Conservation (phyloP, 495 filamentous ascomycete genomes). For the Aspergillus sparsus region DNA sequence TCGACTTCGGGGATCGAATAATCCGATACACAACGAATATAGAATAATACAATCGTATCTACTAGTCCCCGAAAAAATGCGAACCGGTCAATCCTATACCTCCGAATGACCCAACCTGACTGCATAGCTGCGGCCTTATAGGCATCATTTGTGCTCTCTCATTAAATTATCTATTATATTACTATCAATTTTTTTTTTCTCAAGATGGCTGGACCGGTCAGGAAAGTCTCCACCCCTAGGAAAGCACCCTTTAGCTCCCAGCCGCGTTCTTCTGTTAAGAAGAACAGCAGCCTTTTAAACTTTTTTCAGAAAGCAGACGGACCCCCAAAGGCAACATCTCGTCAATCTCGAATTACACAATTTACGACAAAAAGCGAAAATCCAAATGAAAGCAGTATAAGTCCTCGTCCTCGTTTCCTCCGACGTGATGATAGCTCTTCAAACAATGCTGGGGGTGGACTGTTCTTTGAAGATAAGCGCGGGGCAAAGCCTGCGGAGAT, state of each 20-base stretch:
- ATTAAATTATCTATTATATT: no score
- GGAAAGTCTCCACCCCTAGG: constrained; percentile 32
- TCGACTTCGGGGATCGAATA: no score
- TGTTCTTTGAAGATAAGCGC: constrained; percentile 49
- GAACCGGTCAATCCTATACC: no score
- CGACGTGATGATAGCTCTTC: constrained; percentile 17
- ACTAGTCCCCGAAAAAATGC: no score
- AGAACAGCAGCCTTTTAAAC: constrained; percentile 74
- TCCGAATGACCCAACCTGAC: no score
- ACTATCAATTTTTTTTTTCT: not conserved
- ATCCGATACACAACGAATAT: no score
- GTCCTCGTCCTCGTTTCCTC: constrained; percentile 25
- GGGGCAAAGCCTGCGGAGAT: constrained; percentile 17
- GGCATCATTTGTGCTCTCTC: no score
- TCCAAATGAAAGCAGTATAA: constrained; percentile 17
- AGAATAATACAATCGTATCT: no score
- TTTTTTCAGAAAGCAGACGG: constrained; percentile 78
- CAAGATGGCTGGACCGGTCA: constrained; percentile 16
- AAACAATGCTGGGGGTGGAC: constrained; percentile 31
- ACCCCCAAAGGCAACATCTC: constrained; percentile 37
- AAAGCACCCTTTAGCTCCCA: constrained; percentile 9
- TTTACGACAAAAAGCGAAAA: constrained; percentile 35
- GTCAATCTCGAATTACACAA: constrained; percentile 44
- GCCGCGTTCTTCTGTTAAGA: constrained; percentile 35
- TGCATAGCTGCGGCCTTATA: no score